A percentile compares a stretch with the other conserved stretches of the same genome.
These are phyloP conservation scores for Backusella morwellensis DNA, from an alignment of 192 early-diverging fungal species.

Conservation along the genomic window DNA sequence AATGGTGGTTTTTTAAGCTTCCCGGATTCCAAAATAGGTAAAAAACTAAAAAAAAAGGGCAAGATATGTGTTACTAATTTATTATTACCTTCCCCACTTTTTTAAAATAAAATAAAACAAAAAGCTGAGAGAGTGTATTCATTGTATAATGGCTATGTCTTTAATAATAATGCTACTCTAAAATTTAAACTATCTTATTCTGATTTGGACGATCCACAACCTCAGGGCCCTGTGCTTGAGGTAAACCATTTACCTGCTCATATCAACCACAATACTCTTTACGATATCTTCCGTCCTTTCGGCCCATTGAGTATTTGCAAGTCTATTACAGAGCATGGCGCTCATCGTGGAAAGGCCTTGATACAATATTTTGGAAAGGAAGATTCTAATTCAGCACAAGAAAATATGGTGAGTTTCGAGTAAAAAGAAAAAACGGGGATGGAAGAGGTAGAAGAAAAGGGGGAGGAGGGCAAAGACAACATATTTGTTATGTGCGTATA, in stretches of 20 bases:
- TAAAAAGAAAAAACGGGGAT: background rate
- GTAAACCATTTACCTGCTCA: slow-evolving; percentile 25
- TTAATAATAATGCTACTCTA: slow-evolving; percentile 19
- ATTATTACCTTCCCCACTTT: background rate
- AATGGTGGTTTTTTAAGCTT: slow-evolving; percentile 15
- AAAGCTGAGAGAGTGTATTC: slow-evolving; percentile 41
- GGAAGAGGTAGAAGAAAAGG: background rate
- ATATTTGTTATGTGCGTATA: background rate
- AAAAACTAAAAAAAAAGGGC: background rate
- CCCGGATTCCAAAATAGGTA: slow-evolving; percentile 18
- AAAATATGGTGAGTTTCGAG: slow-evolving; percentile 26
- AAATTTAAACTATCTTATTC: slow-evolving; percentile 21
- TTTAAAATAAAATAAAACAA: background rate
- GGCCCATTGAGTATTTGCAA: slow-evolving; percentile 38
- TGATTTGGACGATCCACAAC: slow-evolving; percentile 15
- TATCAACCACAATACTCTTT: slow-evolving; percentile 26
- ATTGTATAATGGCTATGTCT: slow-evolving; percentile 28
- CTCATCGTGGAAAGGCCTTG: slow-evolving; percentile 26
- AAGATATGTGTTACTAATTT: background rate
- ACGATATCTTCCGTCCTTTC: slow-evolving; percentile 34
- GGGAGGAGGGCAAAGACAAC: background rate
- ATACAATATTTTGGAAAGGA: slow-evolving; percentile 36
- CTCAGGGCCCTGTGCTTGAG: slow-evolving; percentile 26
- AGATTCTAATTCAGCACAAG: slow-evolving; percentile 27
- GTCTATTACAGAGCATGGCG: slow-evolving; percentile 18